Conservation (phyloP, 2,329 filamentous ascomycete species). For the Lasiodiplodia citricola region DNA sequence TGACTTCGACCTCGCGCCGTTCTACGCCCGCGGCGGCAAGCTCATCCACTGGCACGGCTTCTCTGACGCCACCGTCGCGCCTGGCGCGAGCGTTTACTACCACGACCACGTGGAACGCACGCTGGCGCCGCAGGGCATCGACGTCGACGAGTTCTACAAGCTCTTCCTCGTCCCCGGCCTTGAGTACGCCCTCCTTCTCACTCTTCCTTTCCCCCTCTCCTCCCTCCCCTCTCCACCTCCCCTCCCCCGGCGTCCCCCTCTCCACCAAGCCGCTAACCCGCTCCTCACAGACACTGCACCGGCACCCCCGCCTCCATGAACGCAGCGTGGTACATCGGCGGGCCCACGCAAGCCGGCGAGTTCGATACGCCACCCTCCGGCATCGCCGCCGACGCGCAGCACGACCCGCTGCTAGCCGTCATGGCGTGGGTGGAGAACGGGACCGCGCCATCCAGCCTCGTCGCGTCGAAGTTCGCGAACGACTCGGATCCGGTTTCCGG, state of each 20-base stretch:
- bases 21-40: constrained; percentile 50
- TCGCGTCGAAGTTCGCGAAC: constrained; percentile 42
- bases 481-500: constrained; percentile 35
- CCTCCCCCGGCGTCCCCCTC: no score
- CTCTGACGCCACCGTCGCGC: constrained; percentile 54
- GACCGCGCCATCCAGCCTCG: constrained; percentile 40
- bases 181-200: constrained; percentile 27
- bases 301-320: constrained; percentile 42
- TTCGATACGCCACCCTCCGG: constrained; percentile 18
- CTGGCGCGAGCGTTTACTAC: constrained; percentile 58
- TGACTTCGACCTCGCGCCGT: constrained; percentile 54
- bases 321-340: constrained; percentile 54
- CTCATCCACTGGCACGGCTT: constrained; percentile 52
- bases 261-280: no score
- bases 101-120: constrained; percentile 51
- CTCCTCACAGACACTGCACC: constrained; percentile 39
- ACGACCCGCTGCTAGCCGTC: constrained; percentile 43
- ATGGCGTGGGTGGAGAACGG: constrained; percentile 48
- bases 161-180: constrained; percentile 54
- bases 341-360: constrained; percentile 39
- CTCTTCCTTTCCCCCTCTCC: neutral
- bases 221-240: no score
- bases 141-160: constrained; percentile 48
- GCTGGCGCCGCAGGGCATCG: constrained; percentile 41
- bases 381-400: constrained; percentile 33